Base-by-base conservation (phyloP, 257 asterid genomes). In the Echites panduratus region DNA sequence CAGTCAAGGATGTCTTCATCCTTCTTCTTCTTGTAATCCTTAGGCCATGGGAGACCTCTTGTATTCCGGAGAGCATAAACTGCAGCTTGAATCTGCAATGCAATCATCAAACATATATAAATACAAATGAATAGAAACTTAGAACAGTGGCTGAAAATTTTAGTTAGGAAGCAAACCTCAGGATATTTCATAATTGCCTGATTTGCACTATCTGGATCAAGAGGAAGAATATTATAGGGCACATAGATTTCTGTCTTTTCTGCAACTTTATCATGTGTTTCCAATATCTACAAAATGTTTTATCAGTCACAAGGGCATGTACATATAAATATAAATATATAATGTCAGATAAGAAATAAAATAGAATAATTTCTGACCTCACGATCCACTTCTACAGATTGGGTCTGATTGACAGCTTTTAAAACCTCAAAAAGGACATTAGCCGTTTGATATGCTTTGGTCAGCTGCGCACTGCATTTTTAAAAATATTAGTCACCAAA, bases 1-100 rank as follows among this genome's bases (percentile, higher is more conserved):
- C 99, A 95, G 80, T 95, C 99, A n/a, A 95, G 98, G 80, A 92
- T 81, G 79, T 92, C 98, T 85, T 95, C 99, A 73, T 92, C 99
- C 73, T 89, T 95, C 86, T 93, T 93, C 90, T 95, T 95, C 87
- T 92, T 92, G 86, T 89, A 86, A 79, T 95, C 99, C 84, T 90
- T 88, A 11, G 99, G 98, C 98, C 98, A 95, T 69, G 99, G 98
- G 74, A 95, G 97, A 76, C 98, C 99, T 75, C 97, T 83, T 44
- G 97, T 87, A 84, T 86, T 89, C 72, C 97, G 78, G n/a, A 95
- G 91, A 67, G 99, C 98, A 43, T 82, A 85, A 47, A 95, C 99
- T 63, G 97, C 96, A 38, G 99, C 97, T 86, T 92, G 99, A 78
- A 95, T 89, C 99, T 91, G 86, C 80, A 81, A 75, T 65, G 56